Conservation (phyloP, 345 rosid species). For the Syzygium aromaticum region DNA sequence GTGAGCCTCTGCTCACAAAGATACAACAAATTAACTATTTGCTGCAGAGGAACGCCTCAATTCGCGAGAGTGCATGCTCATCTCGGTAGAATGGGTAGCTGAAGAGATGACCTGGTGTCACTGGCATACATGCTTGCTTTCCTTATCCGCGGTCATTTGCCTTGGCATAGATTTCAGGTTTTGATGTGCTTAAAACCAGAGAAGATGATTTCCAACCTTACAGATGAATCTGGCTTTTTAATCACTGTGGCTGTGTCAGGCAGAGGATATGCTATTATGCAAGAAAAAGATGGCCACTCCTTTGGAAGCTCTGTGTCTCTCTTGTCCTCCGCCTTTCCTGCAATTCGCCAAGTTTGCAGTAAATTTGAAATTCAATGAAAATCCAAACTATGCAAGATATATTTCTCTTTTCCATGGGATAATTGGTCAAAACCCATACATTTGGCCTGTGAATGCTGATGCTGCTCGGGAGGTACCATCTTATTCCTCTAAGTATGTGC, state of each 20-base stretch:
- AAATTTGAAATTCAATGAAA: conserved; percentile 2
- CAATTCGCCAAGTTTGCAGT: background rate
- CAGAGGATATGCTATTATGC: background rate
- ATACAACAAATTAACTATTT: background rate
- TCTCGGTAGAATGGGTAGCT: conserved; percentile 1
- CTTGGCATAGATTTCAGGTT: conserved; percentile 6
- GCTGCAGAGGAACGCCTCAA: conserved; percentile 1
- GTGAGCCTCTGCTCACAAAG: background rate
- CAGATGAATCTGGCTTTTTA: background rate
- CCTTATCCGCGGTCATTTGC: conserved; percentile 2
- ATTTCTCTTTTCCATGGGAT: background rate
- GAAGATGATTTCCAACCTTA: background rate
- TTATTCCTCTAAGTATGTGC: background rate
- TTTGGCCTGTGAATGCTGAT: conserved; percentile 1
- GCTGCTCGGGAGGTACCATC: background rate
- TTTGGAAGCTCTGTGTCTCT: background rate
- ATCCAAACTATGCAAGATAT: background rate
- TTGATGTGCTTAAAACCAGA: background rate
- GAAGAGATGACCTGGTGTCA: conserved; percentile 10
- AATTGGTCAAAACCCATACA: background rate
- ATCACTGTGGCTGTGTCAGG: background rate
- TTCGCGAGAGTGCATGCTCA: conserved; percentile 8
- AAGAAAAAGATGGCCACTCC: conserved; percentile 5
- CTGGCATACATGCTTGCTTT: conserved; percentile 6
- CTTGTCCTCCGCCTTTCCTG: background rate